Evolutionary conservation across 257 asterid species (phyloP).

Genomic region (Mitragyna speciosa): DNA sequence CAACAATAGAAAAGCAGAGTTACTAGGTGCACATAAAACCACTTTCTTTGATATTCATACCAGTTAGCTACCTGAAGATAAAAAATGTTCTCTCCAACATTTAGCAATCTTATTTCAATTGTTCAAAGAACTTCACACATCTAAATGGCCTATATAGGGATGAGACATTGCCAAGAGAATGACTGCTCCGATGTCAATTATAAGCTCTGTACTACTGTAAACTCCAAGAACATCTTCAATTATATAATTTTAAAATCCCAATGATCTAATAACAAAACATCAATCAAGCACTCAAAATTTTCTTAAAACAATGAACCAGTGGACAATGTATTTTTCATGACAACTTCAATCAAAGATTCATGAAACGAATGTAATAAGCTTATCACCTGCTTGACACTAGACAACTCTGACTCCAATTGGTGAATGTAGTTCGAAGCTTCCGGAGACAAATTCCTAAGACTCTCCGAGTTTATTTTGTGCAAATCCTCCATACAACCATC

Average conservation of each 20-base stretch:
- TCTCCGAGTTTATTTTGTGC: slow-evolving; percentile 34
- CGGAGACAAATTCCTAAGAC: slow-evolving; percentile 50
- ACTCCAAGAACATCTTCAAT: neutral
- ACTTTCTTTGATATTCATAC: neutral
- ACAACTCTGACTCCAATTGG: slow-evolving; percentile 67
- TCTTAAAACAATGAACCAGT: neutral
- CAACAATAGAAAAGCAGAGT: slow-evolving; percentile 5
- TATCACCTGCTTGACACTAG: slow-evolving; percentile 66
- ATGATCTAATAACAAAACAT: no score
- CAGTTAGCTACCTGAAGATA: neutral
- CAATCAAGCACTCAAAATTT: neutral
- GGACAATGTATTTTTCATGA: neutral
- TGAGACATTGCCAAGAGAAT: neutral
- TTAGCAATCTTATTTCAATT: neutral
- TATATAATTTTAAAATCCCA: neutral
- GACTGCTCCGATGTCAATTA: neutral
- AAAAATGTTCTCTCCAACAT: neutral
- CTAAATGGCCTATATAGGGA: neutral
- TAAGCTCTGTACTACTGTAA: neutral
- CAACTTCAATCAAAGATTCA: neutral
- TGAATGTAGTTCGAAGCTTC: slow-evolving; percentile 62
- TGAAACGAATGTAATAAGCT: neutral
- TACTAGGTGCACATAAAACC: neutral
- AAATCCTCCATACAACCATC: slow-evolving; percentile 36
- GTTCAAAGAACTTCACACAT: neutral